Evolutionary conservation across 2,329 filamentous ascomycete species (phyloP).

Genomic region (Alternaria novae-zelandiae): DNA sequence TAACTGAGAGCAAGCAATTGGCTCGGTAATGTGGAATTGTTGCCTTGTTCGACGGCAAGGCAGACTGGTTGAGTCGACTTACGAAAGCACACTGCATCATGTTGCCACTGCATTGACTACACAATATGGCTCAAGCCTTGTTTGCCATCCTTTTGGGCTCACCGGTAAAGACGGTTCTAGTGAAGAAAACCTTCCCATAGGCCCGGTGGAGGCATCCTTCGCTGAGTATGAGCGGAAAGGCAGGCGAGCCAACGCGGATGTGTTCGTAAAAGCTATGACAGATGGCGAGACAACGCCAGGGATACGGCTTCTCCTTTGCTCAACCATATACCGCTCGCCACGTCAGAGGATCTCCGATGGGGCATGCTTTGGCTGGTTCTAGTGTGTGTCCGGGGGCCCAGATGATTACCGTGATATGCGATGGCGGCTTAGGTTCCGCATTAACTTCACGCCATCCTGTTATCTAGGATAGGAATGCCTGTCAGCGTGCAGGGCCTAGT

Average conservation of each 20-base stretch:
- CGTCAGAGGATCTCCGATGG: constrained; percentile 61
- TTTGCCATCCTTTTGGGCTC: constrained; percentile 36
- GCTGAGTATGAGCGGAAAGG: constrained; percentile 34
- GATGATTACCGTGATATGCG: constrained; percentile 54
- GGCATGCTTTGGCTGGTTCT: constrained; percentile 55
- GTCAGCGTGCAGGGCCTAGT: constrained; percentile 51
- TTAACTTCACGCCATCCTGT: constrained; percentile 52
- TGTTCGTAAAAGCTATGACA: constrained; percentile 46
- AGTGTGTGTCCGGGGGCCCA: constrained; percentile 51
- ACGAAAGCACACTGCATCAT: constrained; percentile 37
- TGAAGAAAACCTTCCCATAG: constrained; percentile 42
- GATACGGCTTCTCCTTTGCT: constrained; percentile 46
- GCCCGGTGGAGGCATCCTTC: constrained; percentile 38
- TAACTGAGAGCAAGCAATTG: constrained; percentile 38
- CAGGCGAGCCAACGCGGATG: constrained; percentile 36
- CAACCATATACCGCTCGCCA: constrained; percentile 57
- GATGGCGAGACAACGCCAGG: constrained; percentile 49
- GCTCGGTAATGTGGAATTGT: constrained; percentile 35
- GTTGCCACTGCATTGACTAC: constrained; percentile 42
- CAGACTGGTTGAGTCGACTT: constrained; percentile 36
- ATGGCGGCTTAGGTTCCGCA: constrained; percentile 52
- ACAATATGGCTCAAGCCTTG: constrained; percentile 25
- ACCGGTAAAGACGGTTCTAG: constrained; percentile 45
- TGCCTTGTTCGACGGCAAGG: constrained; percentile 36
- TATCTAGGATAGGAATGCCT: constrained; percentile 51